A percentile compares a stretch with the other conserved stretches of the same genome.
phyloP scores from a whole-genome alignment of 352 stramenopile genomes.

The Globisporangium sylvaticum region DNA sequence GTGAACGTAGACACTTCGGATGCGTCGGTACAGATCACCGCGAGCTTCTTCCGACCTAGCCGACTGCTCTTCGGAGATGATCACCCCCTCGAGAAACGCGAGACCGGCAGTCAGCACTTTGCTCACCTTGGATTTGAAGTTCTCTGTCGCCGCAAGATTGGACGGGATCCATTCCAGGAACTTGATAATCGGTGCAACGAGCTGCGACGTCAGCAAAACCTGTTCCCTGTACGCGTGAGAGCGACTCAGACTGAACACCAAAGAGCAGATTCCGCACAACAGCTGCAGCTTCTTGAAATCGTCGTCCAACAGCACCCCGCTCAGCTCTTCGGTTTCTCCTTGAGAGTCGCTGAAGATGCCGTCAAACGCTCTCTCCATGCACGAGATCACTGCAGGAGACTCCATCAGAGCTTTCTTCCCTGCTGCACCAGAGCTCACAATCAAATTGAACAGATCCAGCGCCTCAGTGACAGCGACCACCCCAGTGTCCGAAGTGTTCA shows the following conservation, averaged over 20 bases:
- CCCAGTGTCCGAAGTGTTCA: constrained; percentile 12
- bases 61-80: constrained; percentile 29
- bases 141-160: constrained; percentile 27
- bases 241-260: constrained; percentile 48
- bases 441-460: constrained; percentile 60
- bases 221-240: constrained; percentile 35
- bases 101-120: constrained; percentile 36
- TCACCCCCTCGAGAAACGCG: constrained; percentile 46
- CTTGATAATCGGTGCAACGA: constrained; percentile 5
- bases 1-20: constrained; percentile 30
- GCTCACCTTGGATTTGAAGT: constrained; percentile 30
- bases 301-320: constrained; percentile 14
- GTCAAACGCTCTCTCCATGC: constrained; percentile 31
- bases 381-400: constrained; percentile 39
- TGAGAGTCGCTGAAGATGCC: constrained; percentile 15
- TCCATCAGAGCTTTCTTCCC: constrained; percentile 53
- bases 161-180: constrained; percentile 39
- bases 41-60: constrained; percentile 15
- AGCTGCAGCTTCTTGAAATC: constrained; percentile 44
- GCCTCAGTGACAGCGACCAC: constrained; percentile 37
- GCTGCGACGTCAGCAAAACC: constrained; percentile 33
- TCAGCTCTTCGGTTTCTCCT: constrained; percentile 20
- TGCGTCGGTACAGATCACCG: constrained; percentile 18
- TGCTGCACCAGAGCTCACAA: constrained; percentile 38
- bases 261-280: constrained; percentile 39